Percentiles rank a stretch among this genome's conserved stretches.
Conservation (phyloP, 2,329 filamentous ascomycete species). For the Periconia sp. region DNA sequence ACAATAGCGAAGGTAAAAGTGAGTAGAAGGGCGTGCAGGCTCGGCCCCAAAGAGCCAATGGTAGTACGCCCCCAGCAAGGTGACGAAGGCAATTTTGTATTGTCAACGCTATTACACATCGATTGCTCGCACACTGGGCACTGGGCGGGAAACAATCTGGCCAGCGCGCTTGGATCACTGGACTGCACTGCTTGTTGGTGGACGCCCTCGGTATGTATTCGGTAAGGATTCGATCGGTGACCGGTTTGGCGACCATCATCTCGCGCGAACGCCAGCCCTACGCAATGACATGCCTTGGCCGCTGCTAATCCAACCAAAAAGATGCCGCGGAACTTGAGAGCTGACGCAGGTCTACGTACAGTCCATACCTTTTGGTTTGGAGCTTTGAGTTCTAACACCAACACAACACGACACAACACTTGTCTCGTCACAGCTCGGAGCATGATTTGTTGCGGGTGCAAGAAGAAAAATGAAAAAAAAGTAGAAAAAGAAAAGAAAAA, state of each 20-base stretch:
- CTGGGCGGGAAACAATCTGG: neutral
- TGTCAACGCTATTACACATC: neutral
- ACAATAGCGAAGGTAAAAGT: neutral
- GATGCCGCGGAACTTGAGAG: neutral
- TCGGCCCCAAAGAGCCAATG: neutral
- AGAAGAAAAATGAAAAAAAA: too few species aligned
- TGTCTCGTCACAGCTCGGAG: neutral
- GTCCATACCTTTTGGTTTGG: too few species aligned
- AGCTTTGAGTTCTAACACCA: neutral
- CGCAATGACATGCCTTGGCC: neutral
- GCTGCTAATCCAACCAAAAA: neutral
- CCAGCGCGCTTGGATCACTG: neutral
- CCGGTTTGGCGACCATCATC: neutral
- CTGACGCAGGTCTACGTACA: neutral
- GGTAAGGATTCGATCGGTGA: slow-evolving; percentile 2
- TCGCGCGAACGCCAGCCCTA: neutral
- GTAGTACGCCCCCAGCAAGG: neutral
- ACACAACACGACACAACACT: neutral
- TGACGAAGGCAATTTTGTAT: neutral
- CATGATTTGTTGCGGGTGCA: neutral
- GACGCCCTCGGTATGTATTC: neutral
- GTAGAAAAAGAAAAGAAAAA: too few species aligned
- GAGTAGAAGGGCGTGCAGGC: neutral
- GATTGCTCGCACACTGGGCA: neutral
- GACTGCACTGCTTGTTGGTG: neutral